Evolutionary conservation across 345 rosid species (phyloP).

Genomic region (Ceriops decandra): DNA sequence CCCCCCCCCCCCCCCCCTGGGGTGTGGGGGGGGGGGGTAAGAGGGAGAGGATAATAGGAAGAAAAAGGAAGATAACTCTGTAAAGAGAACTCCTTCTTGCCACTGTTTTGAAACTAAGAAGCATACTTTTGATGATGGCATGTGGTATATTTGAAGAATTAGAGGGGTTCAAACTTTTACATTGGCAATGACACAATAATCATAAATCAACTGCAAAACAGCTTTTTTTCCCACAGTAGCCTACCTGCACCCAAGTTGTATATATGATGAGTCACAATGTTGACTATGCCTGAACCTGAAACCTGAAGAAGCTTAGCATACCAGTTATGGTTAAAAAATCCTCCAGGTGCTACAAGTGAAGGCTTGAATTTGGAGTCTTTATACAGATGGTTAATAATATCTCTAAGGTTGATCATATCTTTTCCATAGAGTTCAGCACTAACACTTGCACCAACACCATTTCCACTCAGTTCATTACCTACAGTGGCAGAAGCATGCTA

Average conservation of each 20-base stretch:
- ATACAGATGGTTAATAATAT: conserved; percentile 53
- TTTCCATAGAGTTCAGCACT: conserved; percentile 70
- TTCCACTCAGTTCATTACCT: conserved; percentile 95
- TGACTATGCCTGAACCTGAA: conserved; percentile 61
- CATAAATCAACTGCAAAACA: not conserved
- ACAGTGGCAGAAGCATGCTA: conserved; percentile 14
- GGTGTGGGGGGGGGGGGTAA: not conserved
- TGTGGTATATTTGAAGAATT: not conserved
- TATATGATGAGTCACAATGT: conserved; percentile 78
- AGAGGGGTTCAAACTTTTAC: not conserved
- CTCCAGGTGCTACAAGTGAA: conserved; percentile 79
- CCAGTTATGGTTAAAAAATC: conserved; percentile 75
- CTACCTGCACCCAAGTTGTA: conserved; percentile 93
- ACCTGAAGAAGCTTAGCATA: conserved; percentile 64
- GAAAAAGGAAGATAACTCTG: not conserved
- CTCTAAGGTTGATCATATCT: conserved; percentile 60
- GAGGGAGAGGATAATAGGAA: not conserved
- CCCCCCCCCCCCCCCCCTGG: no score
- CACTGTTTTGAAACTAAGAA: not conserved
- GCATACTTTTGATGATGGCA: not conserved
- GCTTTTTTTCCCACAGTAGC: conserved; percentile 1
- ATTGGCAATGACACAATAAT: not conserved
- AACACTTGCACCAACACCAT: conserved; percentile 75
- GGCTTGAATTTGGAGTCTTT: conserved; percentile 54
- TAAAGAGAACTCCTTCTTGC: not conserved